Conservation (phyloP, 352 stramenopile species). For the Nothophytophthora sp. region DNA sequence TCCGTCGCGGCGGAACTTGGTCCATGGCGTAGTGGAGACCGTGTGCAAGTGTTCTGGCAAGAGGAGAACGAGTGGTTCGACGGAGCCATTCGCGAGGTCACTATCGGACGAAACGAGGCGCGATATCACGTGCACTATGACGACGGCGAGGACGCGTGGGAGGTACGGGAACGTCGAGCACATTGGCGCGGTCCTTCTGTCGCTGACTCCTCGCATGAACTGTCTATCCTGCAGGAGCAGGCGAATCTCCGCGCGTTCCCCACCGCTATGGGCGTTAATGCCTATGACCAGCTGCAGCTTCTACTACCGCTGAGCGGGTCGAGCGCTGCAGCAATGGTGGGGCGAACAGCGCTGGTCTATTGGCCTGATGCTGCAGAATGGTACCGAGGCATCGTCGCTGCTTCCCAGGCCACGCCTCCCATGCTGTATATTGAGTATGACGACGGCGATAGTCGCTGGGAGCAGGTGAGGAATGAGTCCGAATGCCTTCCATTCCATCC, state of each 20-base stretch:
- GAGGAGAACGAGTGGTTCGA: slow-evolving; percentile 52
- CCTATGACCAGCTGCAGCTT: slow-evolving; percentile 39
- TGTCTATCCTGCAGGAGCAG: slow-evolving; percentile 1
- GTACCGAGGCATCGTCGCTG: slow-evolving; percentile 37
- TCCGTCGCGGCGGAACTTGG: background rate
- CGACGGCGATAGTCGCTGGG: slow-evolving; percentile 52
- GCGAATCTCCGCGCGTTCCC: slow-evolving; percentile 14
- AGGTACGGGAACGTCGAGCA: slow-evolving; percentile 23
- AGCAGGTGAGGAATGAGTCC: slow-evolving; percentile 23
- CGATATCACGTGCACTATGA: slow-evolving; percentile 46
- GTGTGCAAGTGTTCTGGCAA: slow-evolving; percentile 50
- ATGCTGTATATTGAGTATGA: slow-evolving; percentile 45
- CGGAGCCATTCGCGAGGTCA: slow-evolving; percentile 20
- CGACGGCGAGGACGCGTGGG: slow-evolving; percentile 53
- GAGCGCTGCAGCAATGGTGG: slow-evolving; percentile 5
- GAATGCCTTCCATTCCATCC: background rate
- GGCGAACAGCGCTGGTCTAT: slow-evolving; percentile 32
- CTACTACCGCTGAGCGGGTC: slow-evolving; percentile 9
- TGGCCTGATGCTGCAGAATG: slow-evolving; percentile 41
- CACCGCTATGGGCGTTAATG: background rate
- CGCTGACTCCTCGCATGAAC: background rate
- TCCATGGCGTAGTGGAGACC: slow-evolving; percentile 14
- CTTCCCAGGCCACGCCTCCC: slow-evolving; percentile 2
- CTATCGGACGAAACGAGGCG: background rate
- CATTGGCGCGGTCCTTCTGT: slow-evolving; percentile 1